Evolutionary conservation across 345 rosid genomes (phyloP), one percentile per base, ranked within the genome.

Genomic region (Sapria himalayana): DNA sequence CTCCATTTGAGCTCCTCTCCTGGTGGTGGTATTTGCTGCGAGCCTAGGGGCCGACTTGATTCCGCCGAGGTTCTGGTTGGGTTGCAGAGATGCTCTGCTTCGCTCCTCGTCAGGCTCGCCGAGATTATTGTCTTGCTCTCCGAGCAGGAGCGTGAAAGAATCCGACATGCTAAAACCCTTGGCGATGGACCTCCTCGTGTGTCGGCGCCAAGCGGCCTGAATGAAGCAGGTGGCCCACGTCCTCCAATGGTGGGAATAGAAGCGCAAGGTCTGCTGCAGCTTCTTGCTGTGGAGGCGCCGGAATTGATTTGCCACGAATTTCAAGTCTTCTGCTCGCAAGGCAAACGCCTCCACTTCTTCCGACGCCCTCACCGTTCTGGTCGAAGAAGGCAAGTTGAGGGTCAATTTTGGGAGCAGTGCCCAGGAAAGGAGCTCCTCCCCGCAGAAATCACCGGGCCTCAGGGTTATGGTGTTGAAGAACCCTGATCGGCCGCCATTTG

Each of bases 331-430:
- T 4, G 92, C 94, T 33, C 73, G 58, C 38, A 86, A 64, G 34
- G 93, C 94, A 25, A 86, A 78, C n/a, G 92, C 97, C 59, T 86
- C 92, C 5, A 81, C 94, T 70, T 81, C 97, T 27, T 61, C 80
- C 14, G 74, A 42, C 4, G 94, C 89, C 64, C 50, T 70, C 17
- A 86, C 94, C 32, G 97, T 81, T 59, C 97, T 77, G 15, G 92
- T 86, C 5, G 97, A 86, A 53, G 78, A 72, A 13, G 97, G 94
- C 58, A 86, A 42, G 50, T 72, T 81, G 44, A 62, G 51, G 18
- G 71, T 63, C 32, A 78, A 70, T 57, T 77, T 81, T n/a, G 92
- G 85, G 38, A 71, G 84, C 64, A 86, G 44, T 15, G 97, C 97
- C 94, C 97, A 86, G 1, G 89, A 67, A 24, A 81, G 94, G 32